These are phyloP conservation scores for Inonotus hispidus DNA, from an alignment of 1,284 basidiomycete species.

Conservation along the genomic window DNA sequence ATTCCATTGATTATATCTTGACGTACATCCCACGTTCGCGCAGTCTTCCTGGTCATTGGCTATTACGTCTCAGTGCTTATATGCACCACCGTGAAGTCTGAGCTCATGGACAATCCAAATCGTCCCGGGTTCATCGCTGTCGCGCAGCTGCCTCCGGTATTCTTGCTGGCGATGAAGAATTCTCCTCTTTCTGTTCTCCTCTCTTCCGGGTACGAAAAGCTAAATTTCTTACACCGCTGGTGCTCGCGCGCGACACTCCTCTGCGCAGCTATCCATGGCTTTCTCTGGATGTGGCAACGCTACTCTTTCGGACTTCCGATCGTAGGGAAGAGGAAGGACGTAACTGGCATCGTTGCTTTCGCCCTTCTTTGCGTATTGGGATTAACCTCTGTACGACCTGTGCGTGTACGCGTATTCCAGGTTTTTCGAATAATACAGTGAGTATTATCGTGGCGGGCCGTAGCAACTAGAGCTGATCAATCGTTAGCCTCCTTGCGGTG, in stretches of 20 bases:
- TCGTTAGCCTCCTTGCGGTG: constrained; percentile 47
- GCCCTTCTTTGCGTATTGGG: constrained; percentile 49
- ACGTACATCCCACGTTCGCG: neutral
- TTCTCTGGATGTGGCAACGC: constrained; percentile 68
- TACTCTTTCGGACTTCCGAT: constrained; percentile 46
- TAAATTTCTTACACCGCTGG: constrained; percentile 79
- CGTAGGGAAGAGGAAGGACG: constrained; percentile 62
- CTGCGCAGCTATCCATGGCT: constrained; percentile 56
- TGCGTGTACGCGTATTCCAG: constrained; percentile 43
- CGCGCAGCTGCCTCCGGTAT: constrained; percentile 68
- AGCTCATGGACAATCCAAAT: constrained; percentile 57
- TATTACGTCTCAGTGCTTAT: constrained; percentile 47
- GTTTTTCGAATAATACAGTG: constrained; percentile 49
- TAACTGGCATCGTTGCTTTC: constrained; percentile 59
- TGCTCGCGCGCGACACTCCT: constrained; percentile 65
- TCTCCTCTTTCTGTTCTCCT: constrained; percentile 64
- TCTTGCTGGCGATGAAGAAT: constrained; percentile 75
- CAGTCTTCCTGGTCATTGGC: constrained; percentile 45
- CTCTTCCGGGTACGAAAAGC: constrained; percentile 64
- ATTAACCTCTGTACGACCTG: constrained; percentile 40
- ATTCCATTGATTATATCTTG: constrained; percentile 20
- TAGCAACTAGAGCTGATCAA: neutral
- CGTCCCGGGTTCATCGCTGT: constrained; percentile 74
- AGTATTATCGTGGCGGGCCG: constrained; percentile 20
- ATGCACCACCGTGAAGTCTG: constrained; percentile 49